Percentiles rank a stretch among this genome's conserved stretches.
Conservation (phyloP, 2,329 filamentous ascomycete species). For the Ascochyta fabae region DNA sequence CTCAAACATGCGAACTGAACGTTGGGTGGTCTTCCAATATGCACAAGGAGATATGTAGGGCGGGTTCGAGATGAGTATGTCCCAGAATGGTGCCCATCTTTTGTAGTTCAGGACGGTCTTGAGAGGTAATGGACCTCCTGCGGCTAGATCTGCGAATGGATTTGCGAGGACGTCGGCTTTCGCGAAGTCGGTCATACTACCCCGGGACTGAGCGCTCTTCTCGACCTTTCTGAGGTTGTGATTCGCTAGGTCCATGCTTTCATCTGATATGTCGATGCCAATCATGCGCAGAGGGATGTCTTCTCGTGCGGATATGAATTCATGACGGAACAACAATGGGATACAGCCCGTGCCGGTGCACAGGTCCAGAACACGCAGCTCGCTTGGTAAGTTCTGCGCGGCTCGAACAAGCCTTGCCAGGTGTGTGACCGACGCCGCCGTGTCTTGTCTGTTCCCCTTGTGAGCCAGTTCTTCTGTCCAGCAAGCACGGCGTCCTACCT, state of each 20-base stretch:
- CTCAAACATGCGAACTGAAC: slow-evolving; percentile 82
- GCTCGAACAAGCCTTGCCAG: slow-evolving; percentile 39
- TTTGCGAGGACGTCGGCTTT: slow-evolving; percentile 55
- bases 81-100: slow-evolving; percentile 35
- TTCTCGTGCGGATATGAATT: slow-evolving; percentile 54
- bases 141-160: slow-evolving; percentile 54
- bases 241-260: slow-evolving; percentile 69
- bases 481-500: slow-evolving; percentile 57
- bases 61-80: slow-evolving; percentile 85
- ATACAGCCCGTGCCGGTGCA: slow-evolving; percentile 95
- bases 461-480: slow-evolving; percentile 18
- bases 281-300: slow-evolving; percentile 57
- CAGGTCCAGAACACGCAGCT: slow-evolving; percentile 75
- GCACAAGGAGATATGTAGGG: slow-evolving; percentile 79
- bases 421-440: slow-evolving; percentile 49
- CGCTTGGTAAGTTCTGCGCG: slow-evolving; percentile 27
- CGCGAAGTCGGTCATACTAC: slow-evolving; percentile 54
- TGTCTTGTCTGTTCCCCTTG: slow-evolving; percentile 51
- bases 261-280: slow-evolving; percentile 75
- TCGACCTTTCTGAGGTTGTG: slow-evolving; percentile 63
- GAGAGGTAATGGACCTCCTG: slow-evolving; percentile 17
- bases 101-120: slow-evolving; percentile 23
- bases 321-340: slow-evolving; percentile 73
- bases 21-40: slow-evolving; percentile 68
- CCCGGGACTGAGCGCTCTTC: slow-evolving; percentile 15